Evolutionary conservation across 1,284 basidiomycete genomes (phyloP), one percentile per base, ranked within the genome.

Genomic region (Ustanciosporium gigantosporum): DNA sequence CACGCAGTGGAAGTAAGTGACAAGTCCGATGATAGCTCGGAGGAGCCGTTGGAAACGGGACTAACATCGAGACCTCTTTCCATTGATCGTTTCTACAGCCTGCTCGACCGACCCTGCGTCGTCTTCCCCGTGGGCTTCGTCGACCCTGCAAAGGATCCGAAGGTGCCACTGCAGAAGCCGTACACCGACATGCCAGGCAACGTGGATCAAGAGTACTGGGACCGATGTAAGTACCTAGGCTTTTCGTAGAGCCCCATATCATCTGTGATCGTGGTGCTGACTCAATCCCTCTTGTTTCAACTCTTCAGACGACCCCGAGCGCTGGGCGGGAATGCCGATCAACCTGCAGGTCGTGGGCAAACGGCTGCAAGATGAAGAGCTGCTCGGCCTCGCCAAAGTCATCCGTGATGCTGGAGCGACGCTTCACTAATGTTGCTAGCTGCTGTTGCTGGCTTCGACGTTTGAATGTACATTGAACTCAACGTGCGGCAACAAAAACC

Each of bases 301-400:
- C n/a, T n/a, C n/a, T n/a, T 13, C 21, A 19, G 66, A 64, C 62
- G 48, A 68, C 25, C 52, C 57, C 51, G 66, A 81, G 32, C 80
- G 79, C 5, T 86, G 84, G 65, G 78, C 79, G 39, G 82, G 84
- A 45, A 84, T 84, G 0, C 88, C 88, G 0, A 81, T 89, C 14
- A 79, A 81, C 15, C 76, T 90, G 17, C 88, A 90, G 66, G 68
- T 89, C 4, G 81, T 88, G 2, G 87, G 85, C 1, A 81, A 83
- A 41, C 84, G 84, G 6, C 78, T 85, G 32, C 87, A 90, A 68
- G 88, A 89, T 56, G 87, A 88, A 68, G 86, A 84, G 0, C 81
- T 87, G 9, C 80, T 88, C 24, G 83, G 80, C 7, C 25, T 66
- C 11, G 58, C 62, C 15, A 57, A 57, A 29, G 46, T 61, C n/a